Conservation (phyloP, 1,284 basidiomycete genomes). For the Leucoagaricus sp. region DNA sequence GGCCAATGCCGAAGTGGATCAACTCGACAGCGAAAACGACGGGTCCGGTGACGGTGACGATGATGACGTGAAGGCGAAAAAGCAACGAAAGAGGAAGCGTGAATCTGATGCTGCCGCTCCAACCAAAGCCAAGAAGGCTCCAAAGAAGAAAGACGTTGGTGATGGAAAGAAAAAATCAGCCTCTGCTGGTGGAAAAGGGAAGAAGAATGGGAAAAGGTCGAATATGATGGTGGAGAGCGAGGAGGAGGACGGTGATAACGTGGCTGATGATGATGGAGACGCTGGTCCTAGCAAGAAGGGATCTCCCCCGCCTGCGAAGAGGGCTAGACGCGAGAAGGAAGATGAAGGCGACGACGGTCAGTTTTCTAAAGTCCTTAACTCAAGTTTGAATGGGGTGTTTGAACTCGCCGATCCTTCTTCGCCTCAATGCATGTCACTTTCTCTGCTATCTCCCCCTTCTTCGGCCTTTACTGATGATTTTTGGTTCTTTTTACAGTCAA, state of each 20-base stretch:
- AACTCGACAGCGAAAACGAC: conserved; percentile 60
- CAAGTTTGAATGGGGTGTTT: conserved; percentile 4
- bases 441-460: neutral
- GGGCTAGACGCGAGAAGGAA: conserved; percentile 63
- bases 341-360: conserved; percentile 60
- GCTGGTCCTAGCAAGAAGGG: conserved; percentile 55
- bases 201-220: conserved; percentile 63
- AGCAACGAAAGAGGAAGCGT: conserved; percentile 64
- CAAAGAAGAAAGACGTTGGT: conserved; percentile 35
- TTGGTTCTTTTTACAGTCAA: conserved; percentile 38
- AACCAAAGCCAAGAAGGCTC: conserved; percentile 16
- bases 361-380: conserved; percentile 21
- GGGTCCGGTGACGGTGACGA: conserved; percentile 53
- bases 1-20: conserved; percentile 67
- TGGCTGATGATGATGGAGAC: conserved; percentile 41
- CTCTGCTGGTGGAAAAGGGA: conserved; percentile 23
- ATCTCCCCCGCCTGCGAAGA: conserved; percentile 67
- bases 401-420: neutral
- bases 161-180: conserved; percentile 36
- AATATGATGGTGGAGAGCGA: conserved; percentile 74
- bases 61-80: conserved; percentile 52
- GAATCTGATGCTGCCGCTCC: conserved; percentile 38
- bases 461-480: neutral
- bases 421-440: conserved; percentile 4
- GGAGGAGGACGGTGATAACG: conserved; percentile 52